Evolutionary conservation across 1,284 basidiomycete genomes (phyloP).

Genomic region (Tetrapyrgos nigripes): DNA sequence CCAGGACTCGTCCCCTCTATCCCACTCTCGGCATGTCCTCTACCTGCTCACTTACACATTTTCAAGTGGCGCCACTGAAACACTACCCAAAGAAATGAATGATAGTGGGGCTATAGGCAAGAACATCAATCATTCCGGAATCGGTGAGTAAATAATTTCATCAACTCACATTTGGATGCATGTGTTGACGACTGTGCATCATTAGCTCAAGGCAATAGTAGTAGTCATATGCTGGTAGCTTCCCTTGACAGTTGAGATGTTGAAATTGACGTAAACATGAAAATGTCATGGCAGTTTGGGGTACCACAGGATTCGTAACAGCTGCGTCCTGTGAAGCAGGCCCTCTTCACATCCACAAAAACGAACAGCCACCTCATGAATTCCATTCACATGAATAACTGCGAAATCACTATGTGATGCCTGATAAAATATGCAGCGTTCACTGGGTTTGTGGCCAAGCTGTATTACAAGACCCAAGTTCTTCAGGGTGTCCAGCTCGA

Average conservation of each 20-base stretch:
- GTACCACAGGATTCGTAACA: slow-evolving; percentile 1
- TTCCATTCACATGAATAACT: slow-evolving; percentile 12
- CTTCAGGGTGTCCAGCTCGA: not conserved
- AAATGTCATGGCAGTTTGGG: slow-evolving; percentile 14
- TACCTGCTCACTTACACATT: slow-evolving; percentile 13
- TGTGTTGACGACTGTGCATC: not conserved
- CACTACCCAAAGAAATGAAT: slow-evolving; percentile 7
- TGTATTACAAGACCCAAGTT: slow-evolving; percentile 3
- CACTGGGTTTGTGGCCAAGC: slow-evolving; percentile 12
- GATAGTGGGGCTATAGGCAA: not conserved
- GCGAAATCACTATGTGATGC: slow-evolving; percentile 4
- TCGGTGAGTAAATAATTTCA: not conserved
- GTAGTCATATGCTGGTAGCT: slow-evolving; percentile 16
- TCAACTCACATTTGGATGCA: not conserved
- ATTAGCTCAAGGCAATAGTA: slow-evolving; percentile 15
- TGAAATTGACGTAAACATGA: slow-evolving; percentile 18
- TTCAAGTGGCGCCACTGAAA: slow-evolving; percentile 20
- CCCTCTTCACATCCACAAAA: slow-evolving; percentile 12
- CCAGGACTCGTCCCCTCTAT: slow-evolving; percentile 13
- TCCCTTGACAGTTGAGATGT: slow-evolving; percentile 14
- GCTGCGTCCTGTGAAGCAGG: not conserved
- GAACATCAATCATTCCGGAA: not conserved
- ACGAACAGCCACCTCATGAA: slow-evolving; percentile 6
- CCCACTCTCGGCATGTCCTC: slow-evolving; percentile 14
- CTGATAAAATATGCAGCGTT: not conserved